Evolutionary conservation across 2,329 filamentous ascomycete species (phyloP), one percentile per base, ranked within the genome.

Genomic region (Coniochaeta sp.): DNA sequence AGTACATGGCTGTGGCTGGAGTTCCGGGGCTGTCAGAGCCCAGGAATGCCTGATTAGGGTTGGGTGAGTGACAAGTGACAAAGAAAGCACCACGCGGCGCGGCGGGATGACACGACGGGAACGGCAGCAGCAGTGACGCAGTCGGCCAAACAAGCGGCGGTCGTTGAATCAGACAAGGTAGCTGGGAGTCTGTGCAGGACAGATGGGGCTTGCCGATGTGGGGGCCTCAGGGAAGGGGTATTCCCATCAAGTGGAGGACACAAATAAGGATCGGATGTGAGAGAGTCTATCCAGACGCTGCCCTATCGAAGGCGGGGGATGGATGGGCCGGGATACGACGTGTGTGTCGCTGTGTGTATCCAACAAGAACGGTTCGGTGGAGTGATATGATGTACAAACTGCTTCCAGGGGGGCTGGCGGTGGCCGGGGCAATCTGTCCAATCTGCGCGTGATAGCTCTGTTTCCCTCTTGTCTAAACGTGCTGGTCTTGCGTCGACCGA

Each of bases 1-100:
- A 71, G 68, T 81, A 81, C 78, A 81, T 81, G 70, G 67, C 68
- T 69, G n/a, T n/a, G n/a, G n/a, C n/a, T 51, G 38, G 16, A 24
- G 20, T 22, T 14, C 20, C 38, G 18, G 38, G 20, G 38, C 33
- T 38, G 20, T 42, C 10, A 6, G n/a, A 26, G 10, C 38, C 38
- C 38, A 26, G 38, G 22, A n/a, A n/a, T n/a, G n/a, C n/a, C n/a
- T n/a, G n/a, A n/a, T 42, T 42, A 42, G 10, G 38, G 18, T 42
- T 42, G 38, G 27, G 27, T 7, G 6, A 12, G 27, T n/a, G n/a
- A n/a, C n/a, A n/a, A 22, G 18, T 42, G 38, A 26, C 38, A 42
- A 42, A 42, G 20, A 42, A 42, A 42, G 10, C n/a, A 42, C 33
- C 33, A 10, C 33, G 33, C 33, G 18, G 16, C n/a, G n/a, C n/a